Percentiles rank a stretch among this genome's conserved stretches.
Evolutionary conservation across 2,329 filamentous ascomycete genomes (phyloP).

Genomic region (Emmonsia crescens): DNA sequence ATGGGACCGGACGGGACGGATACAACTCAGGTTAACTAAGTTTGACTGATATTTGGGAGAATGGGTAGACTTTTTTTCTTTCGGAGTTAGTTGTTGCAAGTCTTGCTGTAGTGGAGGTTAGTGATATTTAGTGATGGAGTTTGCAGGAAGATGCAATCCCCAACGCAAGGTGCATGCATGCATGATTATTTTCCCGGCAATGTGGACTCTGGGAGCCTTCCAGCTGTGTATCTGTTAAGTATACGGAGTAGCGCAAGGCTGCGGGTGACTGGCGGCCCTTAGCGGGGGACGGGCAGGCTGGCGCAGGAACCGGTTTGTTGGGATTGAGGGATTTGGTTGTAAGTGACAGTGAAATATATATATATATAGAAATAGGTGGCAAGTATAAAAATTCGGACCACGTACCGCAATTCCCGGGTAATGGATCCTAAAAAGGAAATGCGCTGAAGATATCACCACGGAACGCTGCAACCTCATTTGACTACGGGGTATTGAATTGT

Average conservation of each 20-base stretch:
- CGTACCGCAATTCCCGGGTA: no score
- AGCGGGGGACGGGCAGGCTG: background rate
- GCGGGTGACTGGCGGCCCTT: background rate
- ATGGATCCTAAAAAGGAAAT: no score
- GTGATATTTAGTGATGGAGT: background rate
- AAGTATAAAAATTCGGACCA: background rate
- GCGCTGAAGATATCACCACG: no score
- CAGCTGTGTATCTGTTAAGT: no score
- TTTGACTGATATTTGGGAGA: background rate
- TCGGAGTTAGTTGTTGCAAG: conserved; percentile 8
- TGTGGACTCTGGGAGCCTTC: background rate
- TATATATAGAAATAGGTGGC: background rate
- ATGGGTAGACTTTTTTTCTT: background rate
- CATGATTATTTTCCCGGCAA: background rate
- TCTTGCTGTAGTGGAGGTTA: no score
- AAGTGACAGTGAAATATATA: background rate
- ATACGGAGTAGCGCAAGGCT: background rate
- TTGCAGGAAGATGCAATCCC: background rate
- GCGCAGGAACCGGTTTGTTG: background rate
- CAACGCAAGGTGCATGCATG: background rate
- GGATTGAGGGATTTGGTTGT: background rate
- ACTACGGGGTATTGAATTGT: no score
- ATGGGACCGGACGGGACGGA: background rate
- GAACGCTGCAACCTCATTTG: no score
- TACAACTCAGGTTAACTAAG: background rate